Evolutionary conservation across 2,329 filamentous ascomycete species (phyloP).

Genomic region (Claviceps maximensis): DNA sequence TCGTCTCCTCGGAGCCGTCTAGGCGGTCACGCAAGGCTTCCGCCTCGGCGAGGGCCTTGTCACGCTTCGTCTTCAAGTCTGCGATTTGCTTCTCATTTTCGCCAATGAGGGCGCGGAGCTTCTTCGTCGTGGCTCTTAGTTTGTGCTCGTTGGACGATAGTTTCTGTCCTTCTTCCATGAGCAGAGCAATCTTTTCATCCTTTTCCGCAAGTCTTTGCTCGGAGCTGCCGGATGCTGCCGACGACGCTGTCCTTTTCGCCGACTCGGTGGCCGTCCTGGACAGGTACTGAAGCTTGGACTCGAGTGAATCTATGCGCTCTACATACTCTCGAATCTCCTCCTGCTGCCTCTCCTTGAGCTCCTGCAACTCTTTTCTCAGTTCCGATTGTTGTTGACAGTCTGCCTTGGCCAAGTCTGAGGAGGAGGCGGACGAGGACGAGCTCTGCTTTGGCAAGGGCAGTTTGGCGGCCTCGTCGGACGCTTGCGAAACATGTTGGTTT

Average conservation of each 20-base stretch:
- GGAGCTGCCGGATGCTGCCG: conserved; percentile 47
- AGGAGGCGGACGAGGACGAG: not conserved
- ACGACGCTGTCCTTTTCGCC: conserved; percentile 54
- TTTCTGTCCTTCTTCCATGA: conserved; percentile 87
- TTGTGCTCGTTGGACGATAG: conserved; percentile 79
- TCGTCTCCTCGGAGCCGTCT: conserved; percentile 34
- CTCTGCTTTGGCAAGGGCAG: not conserved
- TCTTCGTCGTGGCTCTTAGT: conserved; percentile 71
- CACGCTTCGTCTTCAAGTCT: conserved; percentile 44
- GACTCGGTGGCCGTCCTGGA: conserved; percentile 66
- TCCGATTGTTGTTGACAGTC: conserved; percentile 1
- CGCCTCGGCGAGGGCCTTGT: conserved; percentile 42
- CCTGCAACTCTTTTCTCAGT: conserved; percentile 12
- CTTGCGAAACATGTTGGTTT: not conserved
- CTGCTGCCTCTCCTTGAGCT: conserved; percentile 36
- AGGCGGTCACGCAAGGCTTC: conserved; percentile 33
- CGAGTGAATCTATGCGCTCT: conserved; percentile 82
- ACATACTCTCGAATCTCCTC: conserved; percentile 75
- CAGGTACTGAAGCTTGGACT: conserved; percentile 82
- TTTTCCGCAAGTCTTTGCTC: conserved; percentile 80
- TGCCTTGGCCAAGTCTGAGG: not conserved
- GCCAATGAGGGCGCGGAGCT: conserved; percentile 52
- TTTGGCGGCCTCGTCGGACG: not conserved
- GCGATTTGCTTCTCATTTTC: conserved; percentile 52
- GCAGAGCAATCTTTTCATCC: conserved; percentile 74